These are phyloP conservation scores for Psilocybe cyanescens DNA, from an alignment of 768 basidiomycete genomes.

Conservation along the genomic window DNA sequence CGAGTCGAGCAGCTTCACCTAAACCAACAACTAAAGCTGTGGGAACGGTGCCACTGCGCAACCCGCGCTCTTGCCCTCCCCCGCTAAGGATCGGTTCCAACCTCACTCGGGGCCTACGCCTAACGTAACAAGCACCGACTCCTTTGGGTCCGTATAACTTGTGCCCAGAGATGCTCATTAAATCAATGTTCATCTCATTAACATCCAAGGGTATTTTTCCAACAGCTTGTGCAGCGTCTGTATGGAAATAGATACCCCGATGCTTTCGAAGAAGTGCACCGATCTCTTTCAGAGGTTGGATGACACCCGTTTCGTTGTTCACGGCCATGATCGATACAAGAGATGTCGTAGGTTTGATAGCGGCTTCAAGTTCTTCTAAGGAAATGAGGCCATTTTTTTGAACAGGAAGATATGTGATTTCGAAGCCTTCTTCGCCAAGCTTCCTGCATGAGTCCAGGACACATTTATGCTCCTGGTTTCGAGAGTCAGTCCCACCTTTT, in stretches of 20 bases:
- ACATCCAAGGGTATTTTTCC: conserved; percentile 94
- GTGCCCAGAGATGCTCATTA: conserved; percentile 96
- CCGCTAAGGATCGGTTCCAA: conserved; percentile 95
- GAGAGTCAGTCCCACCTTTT: neutral
- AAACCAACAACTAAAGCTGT: conserved; percentile 88
- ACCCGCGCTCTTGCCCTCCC: conserved; percentile 95
- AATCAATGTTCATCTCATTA: conserved; percentile 92
- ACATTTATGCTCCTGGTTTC: conserved; percentile 93
- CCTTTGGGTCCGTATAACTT: conserved; percentile 99
- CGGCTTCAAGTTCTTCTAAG: conserved; percentile 77
- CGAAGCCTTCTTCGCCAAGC: conserved; percentile 95
- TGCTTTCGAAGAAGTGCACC: conserved; percentile 85
- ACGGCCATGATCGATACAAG: conserved; percentile 98
- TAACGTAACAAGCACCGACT: conserved; percentile 91
- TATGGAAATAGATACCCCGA: conserved; percentile 93
- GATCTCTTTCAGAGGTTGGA: conserved; percentile 96
- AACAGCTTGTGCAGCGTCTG: conserved; percentile 95
- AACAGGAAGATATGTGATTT: conserved; percentile 97
- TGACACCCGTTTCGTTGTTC: conserved; percentile 99
- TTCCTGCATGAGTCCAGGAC: conserved; percentile 97
- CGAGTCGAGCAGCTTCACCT: conserved; percentile 93
- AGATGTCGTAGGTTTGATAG: conserved; percentile 91
- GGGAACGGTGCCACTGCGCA: conserved; percentile 94
- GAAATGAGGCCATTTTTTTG: conserved; percentile 82
- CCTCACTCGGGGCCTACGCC: conserved; percentile 89